Base-by-base conservation (phyloP, 2,329 filamentous ascomycete species). In the Aspergillus sclerotialis region DNA sequence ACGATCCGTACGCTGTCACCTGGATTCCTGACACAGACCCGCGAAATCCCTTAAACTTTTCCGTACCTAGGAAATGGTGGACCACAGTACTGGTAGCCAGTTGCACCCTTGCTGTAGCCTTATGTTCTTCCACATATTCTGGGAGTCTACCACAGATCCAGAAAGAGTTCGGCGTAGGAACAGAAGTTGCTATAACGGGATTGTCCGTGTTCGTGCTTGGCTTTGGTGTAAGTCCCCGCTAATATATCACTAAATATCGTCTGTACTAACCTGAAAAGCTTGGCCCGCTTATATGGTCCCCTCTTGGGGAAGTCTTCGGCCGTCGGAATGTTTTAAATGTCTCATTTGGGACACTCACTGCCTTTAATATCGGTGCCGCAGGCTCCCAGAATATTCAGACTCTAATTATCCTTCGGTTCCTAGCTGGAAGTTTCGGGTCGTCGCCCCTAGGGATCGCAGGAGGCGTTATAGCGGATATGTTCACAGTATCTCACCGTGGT, bases 361-460 rank as follows among this genome's bases (percentile, higher is more conserved):
- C 69, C 1, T 84, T 84, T 53, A 80, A 75, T 45, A 76, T 72
- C 14, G 79, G 68, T 4, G 69, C 67, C 12, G 73, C 76, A 2
- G 78, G 72, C 7, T 63, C 73, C 0, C 61, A 73, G 37, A 78
- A 73, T 44, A 76, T 80, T 39, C 64, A 64, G 30, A 73, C 74
- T 1, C 62, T 86, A 2, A 60, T 85, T 19, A 68, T 82, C n/a
- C 65, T 83, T 25, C 74, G 82, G 24, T 84, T 84, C 63, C 75
- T 84, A 34, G 74, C 74, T 5, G 76, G 78, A 24, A 59, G 73
- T 5, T 80, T 80, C 49, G 78, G 76, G 7, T 74, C 75, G 1
- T 76, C 74, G 6, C 73, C 76, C 3, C 61, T 81, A 43, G 80
- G 76, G 19, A 80, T 80, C 48, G 71, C 73, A 2, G 75, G 75